Base-by-base conservation (phyloP, 345 rosid genomes). In the Noccaea caerulescens region DNA sequence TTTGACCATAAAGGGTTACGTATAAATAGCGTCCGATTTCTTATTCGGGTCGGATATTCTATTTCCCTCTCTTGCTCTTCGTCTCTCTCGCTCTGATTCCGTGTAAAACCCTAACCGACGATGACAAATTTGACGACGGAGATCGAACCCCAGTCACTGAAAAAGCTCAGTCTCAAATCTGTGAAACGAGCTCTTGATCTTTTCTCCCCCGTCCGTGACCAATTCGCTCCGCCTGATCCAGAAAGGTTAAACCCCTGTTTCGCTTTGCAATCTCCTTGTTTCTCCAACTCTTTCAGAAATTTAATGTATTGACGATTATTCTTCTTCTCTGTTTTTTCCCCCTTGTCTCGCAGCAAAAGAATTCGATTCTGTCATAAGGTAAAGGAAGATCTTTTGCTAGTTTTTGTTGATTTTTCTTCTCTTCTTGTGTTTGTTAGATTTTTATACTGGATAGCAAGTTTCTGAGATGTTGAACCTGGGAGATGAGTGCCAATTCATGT, bases 331-430 rank as follows among this genome's bases (percentile, higher is more conserved):
- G 34, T 20, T 51, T 50, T 51, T 42, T 11, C 44, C 47, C 11
- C 30, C 47, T 49, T 13, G 18, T 58, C n/a, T 3, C 71, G 82
- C 88, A 89, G 98, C 69, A 88, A 85, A 68, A 83, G 52, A 42
- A 83, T 90, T 72, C 97, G 97, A 25, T 70, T 73, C 62, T 82
- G 80, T 79, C 85, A 86, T 80, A 92, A 92, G 96, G 96, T 92
- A 77, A 55, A 84, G 77, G 0, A 38, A 20, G 25, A 37, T 16
- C 27, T n/a, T 60, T 60, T 32, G 10, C 34, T 9, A 27, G 32
- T 39, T 66, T 6, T 38, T 46, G 8, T 36, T 10, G 27, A 30
- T 2, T 3, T 30, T 8, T 12, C 8, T 32, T 30, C 8, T 45
- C 13, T 51, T 44, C 66, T 42, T 42, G 6, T 37, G 13, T 52